Evolutionary conservation across 441 rosid species (phyloP), one percentile per base, ranked within the genome.

Genomic region (Erodium trifolium): DNA sequence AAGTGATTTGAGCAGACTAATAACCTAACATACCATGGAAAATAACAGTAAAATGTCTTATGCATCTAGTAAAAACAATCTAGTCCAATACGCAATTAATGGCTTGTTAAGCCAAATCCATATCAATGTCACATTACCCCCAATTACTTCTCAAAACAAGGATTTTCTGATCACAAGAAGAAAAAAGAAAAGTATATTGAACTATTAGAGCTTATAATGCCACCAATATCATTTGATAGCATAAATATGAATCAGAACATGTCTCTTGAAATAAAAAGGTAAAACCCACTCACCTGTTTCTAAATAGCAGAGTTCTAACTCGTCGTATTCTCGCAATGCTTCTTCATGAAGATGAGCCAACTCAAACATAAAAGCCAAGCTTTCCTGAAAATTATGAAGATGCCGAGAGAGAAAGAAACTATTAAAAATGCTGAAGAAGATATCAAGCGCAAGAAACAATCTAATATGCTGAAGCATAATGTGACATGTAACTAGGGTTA

Each of bases 301-400:
- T 81, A 81, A 79, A 83, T 89, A 92, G 88, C 99, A 92, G 75
- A 89, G 90, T 80, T 95, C 99, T 68, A 95, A 75, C 79, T 92
- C 99, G 68, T 95, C 99, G 75, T 95, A 95, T 84, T 95, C 98
- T 59, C 97, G 91, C 63, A 95, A 75, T 63, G 97, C 99, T 78
- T 95, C 99, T 76, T 95, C 99, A 74, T 92, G 83, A 80, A 95
- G 95, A 79, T 90, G 86, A 76, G 98, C 90, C 92, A 95, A 88
- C 82, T 95, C 99, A 83, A 95, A 90, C 85, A 92, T 90, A 84
- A 95, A 95, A 69, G 99, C 99, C 85, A 95, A 82, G 85, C 98
- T 95, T 88, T 95, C 99, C 99, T 95, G 90, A 71, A 67, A 78
- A 39, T 77, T 47, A 65, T 75, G 53, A 66, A 67, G 75, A 68